Percentiles rank a stretch among this genome's conserved stretches.
phyloP scores from a whole-genome alignment of 495 filamentous ascomycete genomes.

The Aspergillus affinis region DNA sequence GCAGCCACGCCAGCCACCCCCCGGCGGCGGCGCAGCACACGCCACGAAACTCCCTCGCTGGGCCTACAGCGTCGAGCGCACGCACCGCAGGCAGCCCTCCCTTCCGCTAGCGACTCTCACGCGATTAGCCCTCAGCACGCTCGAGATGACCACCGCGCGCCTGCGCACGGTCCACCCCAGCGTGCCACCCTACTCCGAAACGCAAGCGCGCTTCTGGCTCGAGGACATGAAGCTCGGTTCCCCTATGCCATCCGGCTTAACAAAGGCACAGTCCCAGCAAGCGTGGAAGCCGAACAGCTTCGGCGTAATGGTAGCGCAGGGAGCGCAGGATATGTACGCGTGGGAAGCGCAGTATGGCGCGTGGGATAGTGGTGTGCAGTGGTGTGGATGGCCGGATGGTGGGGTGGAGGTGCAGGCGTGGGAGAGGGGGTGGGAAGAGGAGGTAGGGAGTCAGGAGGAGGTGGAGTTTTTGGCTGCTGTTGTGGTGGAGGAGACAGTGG shows the following conservation, averaged over 20 bases:
- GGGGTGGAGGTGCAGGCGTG: constrained; percentile 19
- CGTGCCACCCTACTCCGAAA: constrained; percentile 21
- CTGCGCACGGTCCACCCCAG: constrained; percentile 18
- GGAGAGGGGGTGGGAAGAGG: constrained; percentile 25
- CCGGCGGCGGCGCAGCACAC: background rate
- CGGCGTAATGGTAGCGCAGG: constrained; percentile 19
- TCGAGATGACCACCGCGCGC: constrained; percentile 21
- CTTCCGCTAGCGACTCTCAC: constrained; percentile 20
- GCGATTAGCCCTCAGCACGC: constrained; percentile 21
- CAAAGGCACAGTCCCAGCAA: too few species aligned
- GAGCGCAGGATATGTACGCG: constrained; percentile 21
- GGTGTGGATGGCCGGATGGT: constrained; percentile 24
- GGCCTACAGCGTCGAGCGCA: constrained; percentile 19
- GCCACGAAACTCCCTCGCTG: constrained; percentile 22
- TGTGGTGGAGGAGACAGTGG: constrained; percentile 22
- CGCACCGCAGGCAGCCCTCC: constrained; percentile 17
- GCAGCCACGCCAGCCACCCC: constrained; percentile 3
- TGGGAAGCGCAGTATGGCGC: constrained; percentile 22
- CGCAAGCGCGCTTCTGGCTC: constrained; percentile 29
- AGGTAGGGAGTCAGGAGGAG: constrained; percentile 28
- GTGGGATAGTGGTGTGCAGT: constrained; percentile 20
- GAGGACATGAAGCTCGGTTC: constrained; percentile 16
- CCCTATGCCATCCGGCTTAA: too few species aligned
- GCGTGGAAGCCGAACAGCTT: constrained; percentile 15
- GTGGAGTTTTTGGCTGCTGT: constrained; percentile 25